These are phyloP conservation scores for Lasiosphaeria hispida DNA, from an alignment of 495 filamentous ascomycete species.

Conservation along the genomic window DNA sequence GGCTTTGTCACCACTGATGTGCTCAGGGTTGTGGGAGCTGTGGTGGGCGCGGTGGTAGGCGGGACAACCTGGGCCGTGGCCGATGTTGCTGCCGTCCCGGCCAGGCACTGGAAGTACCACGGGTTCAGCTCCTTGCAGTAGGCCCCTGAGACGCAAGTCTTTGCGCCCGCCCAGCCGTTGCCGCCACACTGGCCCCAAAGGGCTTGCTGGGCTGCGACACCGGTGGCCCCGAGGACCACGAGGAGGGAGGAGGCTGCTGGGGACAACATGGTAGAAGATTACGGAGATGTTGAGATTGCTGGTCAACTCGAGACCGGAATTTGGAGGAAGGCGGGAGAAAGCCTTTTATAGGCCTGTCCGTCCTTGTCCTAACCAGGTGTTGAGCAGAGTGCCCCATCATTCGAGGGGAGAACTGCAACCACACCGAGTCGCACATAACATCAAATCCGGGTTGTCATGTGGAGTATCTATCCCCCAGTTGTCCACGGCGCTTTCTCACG, in stretches of 20 bases:
- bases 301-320: no score
- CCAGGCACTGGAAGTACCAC: slow-evolving; percentile 44
- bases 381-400: no score
- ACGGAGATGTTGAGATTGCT: no score
- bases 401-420: no score
- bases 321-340: no score
- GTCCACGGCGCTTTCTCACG: no score
- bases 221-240: slow-evolving; percentile 20
- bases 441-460: no score
- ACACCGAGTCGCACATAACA: no score
- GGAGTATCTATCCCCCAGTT: no score
- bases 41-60: not conserved
- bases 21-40: slow-evolving; percentile 9
- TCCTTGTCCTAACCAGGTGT: no score
- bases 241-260: slow-evolving; percentile 22
- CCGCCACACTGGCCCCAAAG: slow-evolving; percentile 49
- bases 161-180: slow-evolving; percentile 39
- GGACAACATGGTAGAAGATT: slow-evolving; percentile 1
- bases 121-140: slow-evolving; percentile 40
- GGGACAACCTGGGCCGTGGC: not conserved
- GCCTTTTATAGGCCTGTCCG: no score
- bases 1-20: no score
- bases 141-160: slow-evolving; percentile 36
- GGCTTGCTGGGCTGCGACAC: slow-evolving; percentile 16
- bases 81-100: slow-evolving; percentile 18